Conservation (phyloP, 805 yeast species). For the Lachancea fermentati region DNA sequence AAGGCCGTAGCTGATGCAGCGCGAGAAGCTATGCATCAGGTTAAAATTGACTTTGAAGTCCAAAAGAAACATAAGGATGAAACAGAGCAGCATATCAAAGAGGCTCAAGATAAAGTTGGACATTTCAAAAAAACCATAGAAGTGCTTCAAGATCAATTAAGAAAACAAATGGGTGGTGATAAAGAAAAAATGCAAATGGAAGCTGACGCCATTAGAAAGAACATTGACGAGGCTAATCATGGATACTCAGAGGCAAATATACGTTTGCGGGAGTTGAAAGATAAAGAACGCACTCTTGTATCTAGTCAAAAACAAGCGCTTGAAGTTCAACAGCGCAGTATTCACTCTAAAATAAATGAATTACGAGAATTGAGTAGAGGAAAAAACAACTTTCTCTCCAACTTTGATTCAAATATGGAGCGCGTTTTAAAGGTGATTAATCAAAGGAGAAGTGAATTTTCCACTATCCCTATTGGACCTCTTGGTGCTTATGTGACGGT, state of each 20-base stretch:
- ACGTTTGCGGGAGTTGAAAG: conserved; percentile 15
- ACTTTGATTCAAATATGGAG: conserved; percentile 47
- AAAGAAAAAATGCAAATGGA: conserved; percentile 25
- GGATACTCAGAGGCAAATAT: conserved; percentile 7
- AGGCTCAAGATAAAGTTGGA: conserved; percentile 18
- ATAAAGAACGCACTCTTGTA: conserved; percentile 12
- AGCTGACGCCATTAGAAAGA: conserved; percentile 10
- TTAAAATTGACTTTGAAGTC: conserved; percentile 16
- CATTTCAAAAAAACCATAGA: conserved; percentile 19
- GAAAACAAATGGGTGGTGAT: conserved; percentile 29
- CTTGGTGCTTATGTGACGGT: conserved; percentile 58
- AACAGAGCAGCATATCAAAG: conserved; percentile 16
- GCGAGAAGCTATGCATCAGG: conserved; percentile 13
- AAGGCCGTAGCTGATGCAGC: conserved; percentile 17
- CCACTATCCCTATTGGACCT: conserved; percentile 69
- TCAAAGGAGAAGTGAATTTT: conserved; percentile 35
- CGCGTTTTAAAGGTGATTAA: conserved; percentile 39
- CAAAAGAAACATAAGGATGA: conserved; percentile 21
- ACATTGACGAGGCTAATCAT: conserved; percentile 11
- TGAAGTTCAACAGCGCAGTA: conserved; percentile 10
- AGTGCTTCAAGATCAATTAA: conserved; percentile 23
- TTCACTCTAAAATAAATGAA: conserved; percentile 19
- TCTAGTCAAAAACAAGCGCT: conserved; percentile 14
- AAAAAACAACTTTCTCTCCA: conserved; percentile 32
- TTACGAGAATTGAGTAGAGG: conserved; percentile 19